Base-by-base conservation (phyloP, 306 rosid species). In the Malus sylvestris region DNA sequence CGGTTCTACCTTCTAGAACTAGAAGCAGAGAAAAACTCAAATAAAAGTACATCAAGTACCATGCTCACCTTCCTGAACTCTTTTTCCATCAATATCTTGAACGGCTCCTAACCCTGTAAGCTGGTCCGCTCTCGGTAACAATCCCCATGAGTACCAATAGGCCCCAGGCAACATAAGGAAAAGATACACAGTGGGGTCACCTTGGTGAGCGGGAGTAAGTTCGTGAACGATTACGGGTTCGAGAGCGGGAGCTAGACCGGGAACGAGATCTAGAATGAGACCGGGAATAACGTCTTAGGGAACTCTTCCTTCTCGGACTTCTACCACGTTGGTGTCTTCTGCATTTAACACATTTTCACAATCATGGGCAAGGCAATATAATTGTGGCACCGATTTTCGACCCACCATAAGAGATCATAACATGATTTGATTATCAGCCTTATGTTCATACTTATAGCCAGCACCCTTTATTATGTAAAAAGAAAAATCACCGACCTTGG, bases 271-370 rank as follows among this genome's bases (percentile, higher is more conserved):
- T 35, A 35, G 40, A 76, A 4, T 27, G 89, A 5, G 93, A 74
- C 13, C 69, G 83, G 13, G 98, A 89, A 83, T 80, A 68, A 76
- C 88, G 68, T 70, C 93, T 88, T 77, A 87, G 79, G 14, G 90
- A 91, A 77, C 96, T 79, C 84, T 91, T 89, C 85, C 90, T 91
- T 86, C 96, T 83, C 45, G 88, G 96, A 85, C 97, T 95, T 83
- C 97, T 90, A 78, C 97, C 89, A 6, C 78, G 92, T 38, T 86
- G 80, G 83, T 87, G 63, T 78, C 97, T 89, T 83, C 97, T 89
- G 88, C 88, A 82, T 44, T 64, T 67, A 35, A 63, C 77, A 68
- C 53, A 55, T 25, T 15, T 55, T 49, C 64, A 32, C 6, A 45
- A 13, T 74, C 45, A 44, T 44, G 52, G 8, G 14, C 23, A 73